phyloP scores from a whole-genome alignment of 2,329 filamentous ascomycete genomes.

The Phaeosphaeria sp. region DNA sequence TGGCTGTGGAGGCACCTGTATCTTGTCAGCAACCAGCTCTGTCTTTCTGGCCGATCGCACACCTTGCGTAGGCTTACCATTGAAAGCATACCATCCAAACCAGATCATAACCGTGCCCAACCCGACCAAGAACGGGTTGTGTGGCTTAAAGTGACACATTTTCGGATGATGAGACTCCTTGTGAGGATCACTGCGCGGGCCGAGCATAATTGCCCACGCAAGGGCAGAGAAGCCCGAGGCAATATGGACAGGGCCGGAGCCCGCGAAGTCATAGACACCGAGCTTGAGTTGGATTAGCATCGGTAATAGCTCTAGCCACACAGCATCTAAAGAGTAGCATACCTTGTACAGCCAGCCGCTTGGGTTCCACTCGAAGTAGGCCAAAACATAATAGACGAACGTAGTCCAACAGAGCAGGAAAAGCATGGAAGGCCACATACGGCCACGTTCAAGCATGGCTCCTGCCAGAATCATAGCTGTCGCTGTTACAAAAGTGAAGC shows the following conservation, averaged over 20 bases:
- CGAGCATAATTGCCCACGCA: slow-evolving; percentile 75
- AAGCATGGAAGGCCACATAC: slow-evolving; percentile 38
- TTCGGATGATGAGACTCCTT: slow-evolving; percentile 51
- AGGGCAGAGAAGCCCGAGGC: slow-evolving; percentile 74
- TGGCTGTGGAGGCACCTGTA: slow-evolving; percentile 52
- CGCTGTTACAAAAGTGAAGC: slow-evolving; percentile 43
- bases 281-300: slow-evolving; percentile 55
- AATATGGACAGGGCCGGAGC: slow-evolving; percentile 77
- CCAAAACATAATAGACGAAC: slow-evolving; percentile 56
- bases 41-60: background rate
- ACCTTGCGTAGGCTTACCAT: slow-evolving; percentile 42
- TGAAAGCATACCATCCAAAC: slow-evolving; percentile 47
- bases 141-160: slow-evolving; percentile 70
- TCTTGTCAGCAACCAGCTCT: background rate
- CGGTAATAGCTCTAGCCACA: no score
- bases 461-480: slow-evolving; percentile 44
- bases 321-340: no score
- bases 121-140: slow-evolving; percentile 77
- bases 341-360: slow-evolving; percentile 68
- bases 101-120: slow-evolving; percentile 69
- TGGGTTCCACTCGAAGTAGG: slow-evolving; percentile 79
- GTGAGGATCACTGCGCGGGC: slow-evolving; percentile 69
- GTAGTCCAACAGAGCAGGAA: slow-evolving; percentile 46
- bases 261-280: slow-evolving; percentile 75
- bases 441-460: slow-evolving; percentile 42